Percentiles rank a stretch among this genome's conserved stretches.
Conservation (phyloP, 208 protist species). For the Acanthamoeba sp. region DNA sequence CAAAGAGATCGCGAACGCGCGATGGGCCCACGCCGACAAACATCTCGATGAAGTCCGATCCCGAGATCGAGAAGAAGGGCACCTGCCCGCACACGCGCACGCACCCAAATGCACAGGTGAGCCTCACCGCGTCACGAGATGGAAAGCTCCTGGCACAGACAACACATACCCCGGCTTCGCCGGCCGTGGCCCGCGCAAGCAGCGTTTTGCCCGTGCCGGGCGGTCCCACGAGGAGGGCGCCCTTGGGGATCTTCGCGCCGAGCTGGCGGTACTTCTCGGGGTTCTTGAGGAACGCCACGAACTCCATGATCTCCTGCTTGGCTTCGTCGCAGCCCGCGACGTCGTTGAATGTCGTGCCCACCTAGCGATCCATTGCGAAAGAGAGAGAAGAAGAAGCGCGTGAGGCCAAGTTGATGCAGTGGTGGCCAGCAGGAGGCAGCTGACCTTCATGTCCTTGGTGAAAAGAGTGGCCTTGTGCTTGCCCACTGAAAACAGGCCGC, state of each 20-base stretch:
- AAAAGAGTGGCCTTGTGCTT: constrained; percentile 79
- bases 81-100: constrained; percentile 37
- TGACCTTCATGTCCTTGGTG: constrained; percentile 83
- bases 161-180: constrained; percentile 90
- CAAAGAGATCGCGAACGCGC: constrained; percentile 95
- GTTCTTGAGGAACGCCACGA: constrained; percentile 98
- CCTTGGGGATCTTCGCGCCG: constrained; percentile 97
- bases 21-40: constrained; percentile 91
- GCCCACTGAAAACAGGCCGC: constrained; percentile 84
- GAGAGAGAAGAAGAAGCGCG: not conserved
- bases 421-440: no score
- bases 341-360: constrained; percentile 91
- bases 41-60: constrained; percentile 92
- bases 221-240: constrained; percentile 96
- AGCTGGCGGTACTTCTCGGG: constrained; percentile 96
- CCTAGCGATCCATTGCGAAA: no score
- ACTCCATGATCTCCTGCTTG: constrained; percentile 98
- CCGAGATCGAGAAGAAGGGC: constrained; percentile 88
- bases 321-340: constrained; percentile 98
- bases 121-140: no score
- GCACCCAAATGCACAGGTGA: no score
- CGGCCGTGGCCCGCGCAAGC: constrained; percentile 97
- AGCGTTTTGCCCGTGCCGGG: constrained; percentile 99
- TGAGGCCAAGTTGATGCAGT: no score
- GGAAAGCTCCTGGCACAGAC: no score